phyloP scores from a whole-genome alignment of 2,329 filamentous ascomycete species.

The Epichloe hybrida region DNA sequence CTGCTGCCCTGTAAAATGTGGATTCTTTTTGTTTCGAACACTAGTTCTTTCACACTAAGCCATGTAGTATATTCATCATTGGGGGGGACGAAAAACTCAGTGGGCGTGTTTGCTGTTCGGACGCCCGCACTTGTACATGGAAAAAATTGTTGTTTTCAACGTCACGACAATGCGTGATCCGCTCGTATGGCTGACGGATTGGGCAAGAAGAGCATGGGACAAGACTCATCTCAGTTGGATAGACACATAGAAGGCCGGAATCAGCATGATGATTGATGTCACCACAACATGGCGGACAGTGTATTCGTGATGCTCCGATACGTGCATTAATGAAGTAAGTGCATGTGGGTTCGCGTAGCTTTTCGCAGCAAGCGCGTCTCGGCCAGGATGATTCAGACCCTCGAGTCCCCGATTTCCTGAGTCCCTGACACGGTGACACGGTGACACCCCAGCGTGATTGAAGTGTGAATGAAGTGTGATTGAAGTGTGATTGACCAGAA shows the following conservation, averaged over 20 bases:
- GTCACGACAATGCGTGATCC: background rate
- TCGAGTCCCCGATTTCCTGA: too few relatives aligned
- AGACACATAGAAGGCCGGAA: background rate
- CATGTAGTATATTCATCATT: background rate
- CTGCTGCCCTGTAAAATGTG: slow-evolving; percentile 16
- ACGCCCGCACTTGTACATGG: background rate
- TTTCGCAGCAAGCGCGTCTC: background rate
- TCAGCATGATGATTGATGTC: background rate
- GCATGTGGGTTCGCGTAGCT: background rate
- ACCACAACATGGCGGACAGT: too few relatives aligned
- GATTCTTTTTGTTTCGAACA: background rate
- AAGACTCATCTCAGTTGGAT: background rate
- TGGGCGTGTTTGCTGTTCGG: background rate
- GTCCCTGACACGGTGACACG: too few relatives aligned
- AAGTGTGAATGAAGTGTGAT: too few relatives aligned
- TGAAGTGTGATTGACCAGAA: too few relatives aligned
- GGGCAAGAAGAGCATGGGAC: background rate
- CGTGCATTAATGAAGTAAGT: too few relatives aligned
- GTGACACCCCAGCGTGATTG: background rate
- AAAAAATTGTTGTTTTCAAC: background rate
- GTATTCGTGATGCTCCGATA: too few relatives aligned
- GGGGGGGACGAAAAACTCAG: background rate
- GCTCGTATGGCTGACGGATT: background rate
- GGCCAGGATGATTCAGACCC: too few relatives aligned
- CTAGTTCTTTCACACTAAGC: too few relatives aligned